Percentiles rank a stretch among this genome's conserved stretches.
Evolutionary conservation across 1,284 basidiomycete genomes (phyloP).

Genomic region (Moniliophthora roreri): DNA sequence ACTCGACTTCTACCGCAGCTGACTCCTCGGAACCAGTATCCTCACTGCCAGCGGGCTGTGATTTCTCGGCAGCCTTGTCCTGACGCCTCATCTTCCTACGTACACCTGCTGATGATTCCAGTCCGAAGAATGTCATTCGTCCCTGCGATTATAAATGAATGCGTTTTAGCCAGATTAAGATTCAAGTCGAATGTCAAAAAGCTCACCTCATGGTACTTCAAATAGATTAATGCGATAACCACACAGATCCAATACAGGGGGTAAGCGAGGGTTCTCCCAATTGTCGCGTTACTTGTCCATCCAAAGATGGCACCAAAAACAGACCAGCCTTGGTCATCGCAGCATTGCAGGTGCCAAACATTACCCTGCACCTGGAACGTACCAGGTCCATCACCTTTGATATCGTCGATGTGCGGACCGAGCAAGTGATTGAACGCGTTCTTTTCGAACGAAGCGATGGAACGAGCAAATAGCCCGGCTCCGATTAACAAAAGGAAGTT

Average conservation of each 20-base stretch:
- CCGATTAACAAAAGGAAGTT: slow-evolving; percentile 90
- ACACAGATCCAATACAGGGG: slow-evolving; percentile 81
- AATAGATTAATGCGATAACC: slow-evolving; percentile 57
- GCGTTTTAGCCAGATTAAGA: neutral
- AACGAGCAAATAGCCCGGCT: slow-evolving; percentile 81
- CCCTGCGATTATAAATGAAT: neutral
- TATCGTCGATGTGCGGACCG: slow-evolving; percentile 78
- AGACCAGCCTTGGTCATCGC: slow-evolving; percentile 65
- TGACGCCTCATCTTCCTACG: neutral
- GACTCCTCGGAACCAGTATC: neutral
- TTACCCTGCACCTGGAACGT: slow-evolving; percentile 77
- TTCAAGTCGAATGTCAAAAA: neutral
- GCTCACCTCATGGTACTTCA: slow-evolving; percentile 69
- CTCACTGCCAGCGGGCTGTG: too few relatives aligned
- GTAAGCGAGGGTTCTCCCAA: slow-evolving; percentile 73
- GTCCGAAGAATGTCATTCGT: neutral
- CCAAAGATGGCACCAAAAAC: slow-evolving; percentile 76
- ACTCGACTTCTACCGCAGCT: neutral
- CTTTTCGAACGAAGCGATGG: slow-evolving; percentile 69
- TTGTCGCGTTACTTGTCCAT: slow-evolving; percentile 70
- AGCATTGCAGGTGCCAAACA: slow-evolving; percentile 88
- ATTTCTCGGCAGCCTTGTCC: neutral
- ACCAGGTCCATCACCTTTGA: slow-evolving; percentile 78
- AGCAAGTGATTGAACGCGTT: slow-evolving; percentile 73
- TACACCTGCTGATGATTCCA: neutral